Percentiles rank a stretch among this genome's conserved stretches.
Evolutionary conservation across 1,284 basidiomycete genomes (phyloP).

Genomic region (Boletus mariae): DNA sequence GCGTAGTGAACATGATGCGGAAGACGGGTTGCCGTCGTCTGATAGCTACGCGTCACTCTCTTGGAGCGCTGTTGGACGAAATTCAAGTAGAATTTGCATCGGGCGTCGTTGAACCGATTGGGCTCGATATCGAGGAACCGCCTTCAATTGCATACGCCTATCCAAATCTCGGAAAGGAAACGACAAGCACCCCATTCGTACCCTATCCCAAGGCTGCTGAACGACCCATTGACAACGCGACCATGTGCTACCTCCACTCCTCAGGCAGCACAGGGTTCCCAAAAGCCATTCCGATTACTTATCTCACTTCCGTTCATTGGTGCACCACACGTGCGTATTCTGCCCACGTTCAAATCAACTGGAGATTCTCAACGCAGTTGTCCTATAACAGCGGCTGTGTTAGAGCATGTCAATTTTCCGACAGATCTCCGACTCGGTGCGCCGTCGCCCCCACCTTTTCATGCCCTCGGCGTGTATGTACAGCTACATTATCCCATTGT

Average conservation of each 20-base stretch:
- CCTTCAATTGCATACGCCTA: constrained; percentile 30
- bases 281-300: constrained; percentile 25
- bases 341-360: not conserved
- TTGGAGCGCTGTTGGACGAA: constrained; percentile 24
- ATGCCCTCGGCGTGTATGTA: constrained; percentile 14
- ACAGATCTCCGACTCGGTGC: constrained; percentile 1
- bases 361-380: not conserved
- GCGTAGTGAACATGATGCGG: constrained; percentile 32
- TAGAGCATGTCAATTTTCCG: constrained; percentile 6
- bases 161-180: constrained; percentile 30
- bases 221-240: not conserved
- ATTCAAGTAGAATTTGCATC: constrained; percentile 21
- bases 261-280: constrained; percentile 32
- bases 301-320: constrained; percentile 12
- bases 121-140: constrained; percentile 31
- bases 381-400: constrained; percentile 8
- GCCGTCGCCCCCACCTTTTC: constrained; percentile 19
- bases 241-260: constrained; percentile 23
- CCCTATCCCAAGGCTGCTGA: constrained; percentile 21
- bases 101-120: not conserved
- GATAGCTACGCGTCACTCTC: constrained; percentile 29
- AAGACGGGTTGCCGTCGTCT: constrained; percentile 31
- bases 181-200: constrained; percentile 16
- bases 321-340: constrained; percentile 16
- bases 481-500: constrained; percentile 16